Conservation (phyloP, 192 early-diverging fungal species). For the Backusella tuberculispora region DNA sequence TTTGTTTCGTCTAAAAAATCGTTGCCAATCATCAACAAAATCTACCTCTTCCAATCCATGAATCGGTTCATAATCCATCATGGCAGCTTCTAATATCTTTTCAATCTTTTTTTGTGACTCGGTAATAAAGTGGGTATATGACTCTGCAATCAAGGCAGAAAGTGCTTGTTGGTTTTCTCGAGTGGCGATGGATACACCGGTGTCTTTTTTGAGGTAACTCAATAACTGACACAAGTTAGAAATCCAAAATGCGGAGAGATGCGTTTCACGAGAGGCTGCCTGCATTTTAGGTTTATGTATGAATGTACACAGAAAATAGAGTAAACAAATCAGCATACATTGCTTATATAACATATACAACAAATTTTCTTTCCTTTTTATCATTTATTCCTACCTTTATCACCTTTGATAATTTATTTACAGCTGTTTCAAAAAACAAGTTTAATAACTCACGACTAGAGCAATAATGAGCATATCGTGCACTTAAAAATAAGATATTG, state of each 20-base stretch:
- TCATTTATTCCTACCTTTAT: conserved; percentile 46
- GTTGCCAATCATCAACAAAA: conserved; percentile 60
- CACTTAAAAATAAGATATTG: conserved; percentile 84
- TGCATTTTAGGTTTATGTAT: conserved; percentile 23
- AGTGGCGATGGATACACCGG: conserved; percentile 65
- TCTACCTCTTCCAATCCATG: conserved; percentile 61
- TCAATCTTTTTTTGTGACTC: conserved; percentile 70
- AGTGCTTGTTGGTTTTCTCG: conserved; percentile 74
- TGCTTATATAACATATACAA: background rate
- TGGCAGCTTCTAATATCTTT: conserved; percentile 62
- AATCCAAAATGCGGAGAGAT: conserved; percentile 77
- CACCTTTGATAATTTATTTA: conserved; percentile 58
- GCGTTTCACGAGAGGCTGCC: conserved; percentile 46
- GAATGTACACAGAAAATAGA: conserved; percentile 9
- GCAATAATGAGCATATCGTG: conserved; percentile 87
- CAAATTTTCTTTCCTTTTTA: background rate
- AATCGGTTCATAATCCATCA: conserved; percentile 74
- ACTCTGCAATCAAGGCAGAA: conserved; percentile 75
- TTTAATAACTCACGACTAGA: conserved; percentile 73
- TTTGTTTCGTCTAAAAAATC: conserved; percentile 47
- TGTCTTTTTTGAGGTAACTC: conserved; percentile 86
- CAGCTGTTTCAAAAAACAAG: conserved; percentile 62
- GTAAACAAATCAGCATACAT: background rate
- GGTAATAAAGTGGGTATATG: conserved; percentile 61
- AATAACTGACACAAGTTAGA: conserved; percentile 81